phyloP scores from a whole-genome alignment of 805 yeast species.

The Wickerhamomyces bovis region DNA sequence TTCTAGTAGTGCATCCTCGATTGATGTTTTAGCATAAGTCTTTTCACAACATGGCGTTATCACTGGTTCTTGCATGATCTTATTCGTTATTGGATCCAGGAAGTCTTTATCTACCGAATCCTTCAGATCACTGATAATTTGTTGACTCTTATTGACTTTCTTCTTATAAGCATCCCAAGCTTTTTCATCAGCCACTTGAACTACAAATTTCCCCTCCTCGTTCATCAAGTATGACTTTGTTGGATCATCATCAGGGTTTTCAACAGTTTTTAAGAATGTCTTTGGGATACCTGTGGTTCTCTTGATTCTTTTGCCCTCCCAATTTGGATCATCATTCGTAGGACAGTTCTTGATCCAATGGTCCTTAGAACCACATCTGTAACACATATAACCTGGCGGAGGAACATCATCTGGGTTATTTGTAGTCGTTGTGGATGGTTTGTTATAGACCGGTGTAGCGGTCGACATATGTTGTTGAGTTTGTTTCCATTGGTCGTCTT shows the following conservation, averaged over 20 bases:
- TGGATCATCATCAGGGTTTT: slow-evolving; percentile 66
- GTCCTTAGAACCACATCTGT: slow-evolving; percentile 91
- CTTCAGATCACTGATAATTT: slow-evolving; percentile 20
- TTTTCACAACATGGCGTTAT: slow-evolving; percentile 75
- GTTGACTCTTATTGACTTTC: slow-evolving; percentile 30
- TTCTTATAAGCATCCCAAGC: slow-evolving; percentile 88
- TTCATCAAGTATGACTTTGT: slow-evolving; percentile 70
- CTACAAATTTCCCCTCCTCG: slow-evolving; percentile 92
- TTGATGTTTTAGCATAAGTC: slow-evolving; percentile 51
- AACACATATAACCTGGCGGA: slow-evolving; percentile 94
- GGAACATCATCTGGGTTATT: slow-evolving; percentile 62
- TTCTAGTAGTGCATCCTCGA: slow-evolving; percentile 65
- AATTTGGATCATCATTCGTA: slow-evolving; percentile 83
- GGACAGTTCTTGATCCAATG: slow-evolving; percentile 98
- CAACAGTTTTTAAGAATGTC: slow-evolving; percentile 80
- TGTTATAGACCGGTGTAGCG: slow-evolving; percentile 68
- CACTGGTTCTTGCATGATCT: slow-evolving; percentile 65
- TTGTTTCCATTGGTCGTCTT: slow-evolving; percentile 90
- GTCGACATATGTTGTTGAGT: slow-evolving; percentile 88
- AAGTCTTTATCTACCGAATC: slow-evolving; percentile 46
- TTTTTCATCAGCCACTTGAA: slow-evolving; percentile 89
- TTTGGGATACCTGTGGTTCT: slow-evolving; percentile 97
- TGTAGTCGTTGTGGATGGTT: slow-evolving; percentile 26
- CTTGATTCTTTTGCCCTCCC: slow-evolving; percentile 86
- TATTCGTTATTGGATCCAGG: slow-evolving; percentile 65